phyloP scores from a whole-genome alignment of 2,329 filamentous ascomycete species.

The Penicillium palitans region DNA sequence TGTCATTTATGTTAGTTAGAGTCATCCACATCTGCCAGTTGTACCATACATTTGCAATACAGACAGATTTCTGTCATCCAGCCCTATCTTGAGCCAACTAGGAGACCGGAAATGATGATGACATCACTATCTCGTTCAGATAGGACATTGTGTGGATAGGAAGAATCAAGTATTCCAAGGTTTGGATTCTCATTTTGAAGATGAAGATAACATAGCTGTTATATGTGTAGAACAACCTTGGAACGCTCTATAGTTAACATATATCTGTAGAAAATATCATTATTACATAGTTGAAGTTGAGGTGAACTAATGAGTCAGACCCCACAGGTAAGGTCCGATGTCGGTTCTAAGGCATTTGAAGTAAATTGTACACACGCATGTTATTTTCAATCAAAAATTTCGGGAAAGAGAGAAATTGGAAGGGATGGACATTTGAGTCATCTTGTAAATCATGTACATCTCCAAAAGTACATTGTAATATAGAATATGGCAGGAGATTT shows the following conservation, averaged over 20 bases:
- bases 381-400: neutral
- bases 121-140: neutral
- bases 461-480: neutral
- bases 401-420: neutral
- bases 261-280: neutral
- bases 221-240: neutral
- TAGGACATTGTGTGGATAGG: neutral
- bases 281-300: neutral
- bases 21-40: no score
- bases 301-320: slow-evolving; percentile 8
- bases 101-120: neutral
- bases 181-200: neutral
- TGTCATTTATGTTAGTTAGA: no score
- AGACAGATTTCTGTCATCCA: no score
- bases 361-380: neutral
- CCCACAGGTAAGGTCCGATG: slow-evolving; percentile 9
- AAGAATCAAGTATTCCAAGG: neutral
- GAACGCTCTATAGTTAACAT: no score
- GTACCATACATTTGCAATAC: no score
- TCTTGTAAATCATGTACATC: neutral
- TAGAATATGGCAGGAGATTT: neutral
- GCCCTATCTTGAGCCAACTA: neutral
- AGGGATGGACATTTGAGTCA: slow-evolving; percentile 4
- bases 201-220: no score
- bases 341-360: neutral